These are phyloP conservation scores for Lepidium africanum DNA, from an alignment of 345 rosid genomes.

Conservation along the genomic window DNA sequence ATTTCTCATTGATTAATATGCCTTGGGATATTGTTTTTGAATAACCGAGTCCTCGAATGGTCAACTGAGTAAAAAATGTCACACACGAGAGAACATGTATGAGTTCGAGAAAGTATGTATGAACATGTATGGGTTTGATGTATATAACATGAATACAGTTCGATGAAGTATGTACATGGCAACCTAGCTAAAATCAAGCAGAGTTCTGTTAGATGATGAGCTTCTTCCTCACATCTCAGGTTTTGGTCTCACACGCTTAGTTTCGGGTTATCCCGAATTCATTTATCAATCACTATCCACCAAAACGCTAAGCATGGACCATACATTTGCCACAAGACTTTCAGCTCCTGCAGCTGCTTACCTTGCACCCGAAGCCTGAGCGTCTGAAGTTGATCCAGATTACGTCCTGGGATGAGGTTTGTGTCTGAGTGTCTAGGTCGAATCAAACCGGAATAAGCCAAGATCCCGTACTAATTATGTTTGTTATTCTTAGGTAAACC, in stretches of 20 bases:
- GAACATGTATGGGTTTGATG: constrained; percentile 73
- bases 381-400: constrained; percentile 64
- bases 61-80: too few species aligned
- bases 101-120: too few species aligned
- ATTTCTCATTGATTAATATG: too few species aligned
- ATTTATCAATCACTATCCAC: constrained; percentile 16
- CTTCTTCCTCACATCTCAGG: constrained; percentile 64
- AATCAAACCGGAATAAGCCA: constrained; percentile 32
- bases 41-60: too few species aligned
- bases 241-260: constrained; percentile 70
- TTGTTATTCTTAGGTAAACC: not conserved
- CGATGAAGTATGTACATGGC: constrained; percentile 67
- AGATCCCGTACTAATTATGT: not conserved
- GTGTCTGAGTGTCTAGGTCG: constrained; percentile 73
- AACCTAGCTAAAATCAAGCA: constrained; percentile 73
- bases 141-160: constrained; percentile 71
- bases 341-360: constrained; percentile 54
- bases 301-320: constrained; percentile 31
- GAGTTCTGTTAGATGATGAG: constrained; percentile 76
- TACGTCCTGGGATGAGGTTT: constrained; percentile 82
- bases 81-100: too few species aligned
- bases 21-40: too few species aligned
- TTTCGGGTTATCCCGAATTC: constrained; percentile 55
- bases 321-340: constrained; percentile 51
- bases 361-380: constrained; percentile 75